Evolutionary conservation across 2,329 filamentous ascomycete genomes (phyloP), one percentile per base, ranked within the genome.

Genomic region (Scytalidium sp.): DNA sequence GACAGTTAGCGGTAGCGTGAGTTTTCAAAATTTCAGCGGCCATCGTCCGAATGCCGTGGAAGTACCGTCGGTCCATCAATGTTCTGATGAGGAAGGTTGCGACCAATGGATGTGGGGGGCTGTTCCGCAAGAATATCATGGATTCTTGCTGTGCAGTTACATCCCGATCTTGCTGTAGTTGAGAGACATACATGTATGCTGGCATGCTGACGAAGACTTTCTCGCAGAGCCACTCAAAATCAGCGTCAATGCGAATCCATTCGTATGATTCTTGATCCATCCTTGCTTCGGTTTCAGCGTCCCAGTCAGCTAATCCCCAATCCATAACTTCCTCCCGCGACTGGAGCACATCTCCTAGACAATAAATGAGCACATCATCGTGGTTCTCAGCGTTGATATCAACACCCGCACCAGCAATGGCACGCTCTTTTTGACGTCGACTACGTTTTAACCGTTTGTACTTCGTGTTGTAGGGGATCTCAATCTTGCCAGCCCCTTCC

Each of bases 231-330:
- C 94, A 99, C 67, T 99, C 94, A 59, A 97, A 97, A 69, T 99
- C 95, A 15, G 93, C 92, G 67, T 99, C 94, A 71, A 97, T 88
- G 19, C 94, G 87, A 59, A 99, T 96, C 94, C 95, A 99, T 67
- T 99, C 94, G 63, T 97, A 99, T 0, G 90, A 96, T 65, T 99
- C 94, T 56, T 91, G 84, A 50, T 94, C 90, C 92, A 99, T 97
- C 61, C 84, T 85, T 29, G 87, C 80, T 68, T 97, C 92, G 15
- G 93, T 90, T 49, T 95, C 90, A 52, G 87, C 81, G 43, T 88
- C 86, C 92, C 93, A 99, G 56, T 97, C 93, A 5, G 84, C 81
- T 5, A 99, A 76, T 46, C 81, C 84, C 93, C 94, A 99, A 40
- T 90, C 83, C 45, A 81, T 75, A 42, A 90, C 81, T 48, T 99